Percentiles rank a stretch among this genome's conserved stretches.
Conservation (phyloP, 2,329 filamentous ascomycete species). For the Pseudogymnoascus sp. region DNA sequence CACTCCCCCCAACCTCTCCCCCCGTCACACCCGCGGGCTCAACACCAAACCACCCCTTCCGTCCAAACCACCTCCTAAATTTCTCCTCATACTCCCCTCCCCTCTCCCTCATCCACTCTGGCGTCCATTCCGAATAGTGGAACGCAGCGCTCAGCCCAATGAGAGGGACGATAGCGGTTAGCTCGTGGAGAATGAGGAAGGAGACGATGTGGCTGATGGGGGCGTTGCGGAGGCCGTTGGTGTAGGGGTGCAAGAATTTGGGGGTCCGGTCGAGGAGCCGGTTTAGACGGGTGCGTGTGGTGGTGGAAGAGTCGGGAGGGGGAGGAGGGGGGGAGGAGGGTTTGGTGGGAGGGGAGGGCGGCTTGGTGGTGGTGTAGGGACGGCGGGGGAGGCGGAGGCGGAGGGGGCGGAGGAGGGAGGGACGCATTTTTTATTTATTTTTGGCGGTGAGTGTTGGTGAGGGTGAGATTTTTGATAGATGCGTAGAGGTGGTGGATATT, state of each 20-base stretch:
- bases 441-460: not conserved
- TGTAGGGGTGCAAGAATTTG: constrained; percentile 59
- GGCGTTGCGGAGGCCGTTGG: constrained; percentile 61
- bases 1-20: constrained; percentile 18
- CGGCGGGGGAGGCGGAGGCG: not conserved
- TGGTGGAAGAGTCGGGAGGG: not conserved
- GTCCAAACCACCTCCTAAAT: constrained; percentile 69
- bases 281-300: constrained; percentile 7
- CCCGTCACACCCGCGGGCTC: constrained; percentile 28
- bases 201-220: constrained; percentile 76
- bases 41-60: constrained; percentile 74
- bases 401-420: not conserved
- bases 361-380: constrained; percentile 1
- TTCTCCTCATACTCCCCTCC: constrained; percentile 54
- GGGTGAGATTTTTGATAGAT: not conserved
- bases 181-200: constrained; percentile 84
- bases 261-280: constrained; percentile 36
- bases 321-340: constrained; percentile 1
- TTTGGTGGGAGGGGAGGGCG: not conserved
- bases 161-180: constrained; percentile 78
- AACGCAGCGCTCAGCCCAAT: constrained; percentile 68
- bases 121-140: constrained; percentile 71
- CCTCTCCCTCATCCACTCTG: constrained; percentile 29
- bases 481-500: not conserved
- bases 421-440: not conserved